These are phyloP conservation scores for Phytophthora fragariae DNA, from an alignment of 352 stramenopile genomes.

Conservation along the genomic window DNA sequence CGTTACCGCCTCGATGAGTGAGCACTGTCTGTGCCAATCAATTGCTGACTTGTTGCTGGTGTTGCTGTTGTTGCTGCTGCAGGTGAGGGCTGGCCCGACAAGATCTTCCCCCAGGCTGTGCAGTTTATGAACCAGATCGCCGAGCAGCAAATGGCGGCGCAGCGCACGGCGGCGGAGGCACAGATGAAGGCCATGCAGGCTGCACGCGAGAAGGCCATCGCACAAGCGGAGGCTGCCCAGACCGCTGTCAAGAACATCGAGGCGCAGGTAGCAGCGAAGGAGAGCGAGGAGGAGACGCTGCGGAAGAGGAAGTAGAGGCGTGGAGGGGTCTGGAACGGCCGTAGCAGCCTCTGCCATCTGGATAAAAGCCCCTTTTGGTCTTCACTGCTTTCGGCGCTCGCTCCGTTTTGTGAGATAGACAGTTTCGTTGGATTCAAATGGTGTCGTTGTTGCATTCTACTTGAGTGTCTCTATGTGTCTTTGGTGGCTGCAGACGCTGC, in stretches of 20 bases:
- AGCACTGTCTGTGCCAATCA: neutral
- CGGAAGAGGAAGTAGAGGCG: conserved; percentile 73
- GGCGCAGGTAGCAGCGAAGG: conserved; percentile 43
- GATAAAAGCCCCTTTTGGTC: conserved; percentile 33
- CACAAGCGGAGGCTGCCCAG: conserved; percentile 48
- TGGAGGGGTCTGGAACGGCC: neutral
- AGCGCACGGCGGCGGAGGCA: conserved; percentile 74
- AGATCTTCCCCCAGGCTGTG: conserved; percentile 89
- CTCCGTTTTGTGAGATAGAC: conserved; percentile 48
- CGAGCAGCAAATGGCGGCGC: conserved; percentile 85
- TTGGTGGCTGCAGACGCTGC: conserved; percentile 22
- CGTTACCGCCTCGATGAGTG: neutral
- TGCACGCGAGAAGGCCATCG: conserved; percentile 59
- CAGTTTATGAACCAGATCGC: conserved; percentile 91
- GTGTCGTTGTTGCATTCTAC: conserved; percentile 23
- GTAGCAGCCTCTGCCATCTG: conserved; percentile 25
- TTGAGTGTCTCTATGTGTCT: neutral
- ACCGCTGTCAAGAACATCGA: conserved; percentile 51
- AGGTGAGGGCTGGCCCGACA: conserved; percentile 88
- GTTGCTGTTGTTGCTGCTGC: conserved; percentile 3
- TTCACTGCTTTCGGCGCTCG: conserved; percentile 27
- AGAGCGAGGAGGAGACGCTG: conserved; percentile 48
- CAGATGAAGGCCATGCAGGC: conserved; percentile 76
- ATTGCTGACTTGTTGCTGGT: neutral
- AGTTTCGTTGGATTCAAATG: conserved; percentile 46